Base-by-base conservation (phyloP, 306 rosid genomes). In the Pterocarpus santalinus region DNA sequence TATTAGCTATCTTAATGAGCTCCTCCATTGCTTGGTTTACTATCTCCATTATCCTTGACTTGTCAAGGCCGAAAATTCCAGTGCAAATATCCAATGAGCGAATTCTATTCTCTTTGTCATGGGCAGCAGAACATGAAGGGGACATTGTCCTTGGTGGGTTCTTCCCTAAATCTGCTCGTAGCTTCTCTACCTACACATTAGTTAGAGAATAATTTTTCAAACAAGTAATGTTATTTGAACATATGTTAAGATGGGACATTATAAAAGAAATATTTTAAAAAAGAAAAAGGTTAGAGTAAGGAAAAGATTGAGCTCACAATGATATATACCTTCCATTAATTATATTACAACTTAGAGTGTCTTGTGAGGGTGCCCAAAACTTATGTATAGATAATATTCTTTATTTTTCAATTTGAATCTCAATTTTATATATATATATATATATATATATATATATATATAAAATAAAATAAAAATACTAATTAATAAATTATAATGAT, bases 1-100 rank as follows among this genome's bases (percentile, higher is more conserved):
- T 80, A 2, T 81, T 78, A n/a, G 97, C 94, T 94, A 90, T 91
- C 78, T 79, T 90, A 34, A 65, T 33, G 46, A 91, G 94, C 89
- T 91, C 97, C 28, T 91, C 90, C 72, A 80, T 77, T 38, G 94
- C 91, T 69, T 86, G 84, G 55, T 88, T 81, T 41, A 88, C 91
- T 35, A 82, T 67, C 82, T 91, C 94, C 90, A 82, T 86, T n/a
- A 91, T 91, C 79, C 88, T 90, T 4, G 92, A 38, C 80, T 88
- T 87, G 56, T 91, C 94, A 3, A 91, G 79, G 47, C 94, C 90
- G 0, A 88, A 90, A 22, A 88, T 86, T 14, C 91, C 97, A 2
- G 82, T 91, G 86, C 88, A 88, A 39, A 85, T 85, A 35, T 90
- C 97, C 81, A 90, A 75, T 13, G 89, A 88, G 81, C 84, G 6